Evolutionary conservation across 208 protist genomes (phyloP), one percentile per base, ranked within the genome.

Genomic region (Leishmania amazonensis): DNA sequence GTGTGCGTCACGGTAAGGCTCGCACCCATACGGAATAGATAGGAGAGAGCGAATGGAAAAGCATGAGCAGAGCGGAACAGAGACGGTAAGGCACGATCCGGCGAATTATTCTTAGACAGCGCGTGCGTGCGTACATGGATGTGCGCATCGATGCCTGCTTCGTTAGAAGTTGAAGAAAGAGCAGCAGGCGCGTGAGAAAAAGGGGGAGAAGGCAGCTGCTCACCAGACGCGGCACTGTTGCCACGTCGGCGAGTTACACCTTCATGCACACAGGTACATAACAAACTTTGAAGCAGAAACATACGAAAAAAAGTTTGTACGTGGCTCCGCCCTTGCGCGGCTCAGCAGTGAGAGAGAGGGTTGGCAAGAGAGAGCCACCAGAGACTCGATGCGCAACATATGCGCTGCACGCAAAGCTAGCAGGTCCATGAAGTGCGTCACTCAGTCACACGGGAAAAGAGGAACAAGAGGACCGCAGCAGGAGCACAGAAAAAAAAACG

Each of bases 221-320:
- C 0, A 11, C 21, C 8, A 47, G 45, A 49, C 40, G 42, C 24
- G 19, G 13, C 17, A 19, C 35, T 4, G 8, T 19, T 28, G 38
- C 42, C 68, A 31, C 38, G 42, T 5, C 68, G 24, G 42, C 40
- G 19, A 40, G 9, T 24, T 24, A 38, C 19, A 53, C 45, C 38
- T 47, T 53, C 68, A 65, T 67, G 75, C 67, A 67, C 77, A 67
- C 67, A 81, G 5, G 15, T n/a, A 67, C 24, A 64, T 28, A 4
- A 6, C 6, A 13, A 64, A 64, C 24, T 24, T 8, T 13, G 2
- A 2, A 64, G 24, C 6, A 24, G 8, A 35, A 64, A 7, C 58
- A 64, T 9, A 7, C 28, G 58, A 64, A 28, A 13, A 28, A 21
- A 60, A 31, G 8, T n/a, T 5, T 13, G 19, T n/a, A 35, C 28